Conservation (phyloP, 2,329 filamentous ascomycete species). For the Lasiodiplodia citricola region DNA sequence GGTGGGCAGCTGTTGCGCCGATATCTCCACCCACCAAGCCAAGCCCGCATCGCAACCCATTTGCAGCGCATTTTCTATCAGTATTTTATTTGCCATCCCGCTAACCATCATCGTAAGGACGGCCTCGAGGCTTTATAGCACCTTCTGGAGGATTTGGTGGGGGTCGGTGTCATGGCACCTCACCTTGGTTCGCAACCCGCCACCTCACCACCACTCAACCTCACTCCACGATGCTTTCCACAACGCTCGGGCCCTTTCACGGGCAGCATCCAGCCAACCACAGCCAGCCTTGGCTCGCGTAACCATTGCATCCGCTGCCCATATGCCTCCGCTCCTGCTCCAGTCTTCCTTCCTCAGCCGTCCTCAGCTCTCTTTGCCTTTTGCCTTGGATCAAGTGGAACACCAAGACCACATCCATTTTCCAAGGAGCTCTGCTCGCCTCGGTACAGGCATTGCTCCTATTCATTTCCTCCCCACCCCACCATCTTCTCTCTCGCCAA, state of each 20-base stretch:
- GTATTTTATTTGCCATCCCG: accelerated
- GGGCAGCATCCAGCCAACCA: not conserved
- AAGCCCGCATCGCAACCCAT: not conserved
- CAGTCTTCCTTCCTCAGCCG: not conserved
- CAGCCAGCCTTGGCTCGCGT: not conserved
- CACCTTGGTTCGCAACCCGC: not conserved
- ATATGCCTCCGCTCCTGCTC: not conserved
- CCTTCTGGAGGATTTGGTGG: not conserved
- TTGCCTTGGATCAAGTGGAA: not conserved
- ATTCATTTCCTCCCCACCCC: not conserved
- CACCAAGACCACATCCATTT: not conserved
- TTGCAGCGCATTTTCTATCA: not conserved
- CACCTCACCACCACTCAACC: not conserved
- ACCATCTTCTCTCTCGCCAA: not conserved
- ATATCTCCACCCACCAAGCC: not conserved
- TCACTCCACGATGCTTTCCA: not conserved
- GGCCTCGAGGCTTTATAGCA: not conserved
- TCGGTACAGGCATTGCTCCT: not conserved
- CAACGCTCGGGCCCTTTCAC: not conserved
- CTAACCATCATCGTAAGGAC: not conserved
- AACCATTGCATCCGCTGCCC: not conserved
- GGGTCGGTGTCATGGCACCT: not conserved
- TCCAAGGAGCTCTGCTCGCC: not conserved
- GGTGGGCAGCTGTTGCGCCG: not conserved
- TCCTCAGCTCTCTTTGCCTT: not conserved